Evolutionary conservation across 2,329 filamentous ascomycete genomes (phyloP), one percentile per base, ranked within the genome.

Genomic region (Claviceps digitariae): DNA sequence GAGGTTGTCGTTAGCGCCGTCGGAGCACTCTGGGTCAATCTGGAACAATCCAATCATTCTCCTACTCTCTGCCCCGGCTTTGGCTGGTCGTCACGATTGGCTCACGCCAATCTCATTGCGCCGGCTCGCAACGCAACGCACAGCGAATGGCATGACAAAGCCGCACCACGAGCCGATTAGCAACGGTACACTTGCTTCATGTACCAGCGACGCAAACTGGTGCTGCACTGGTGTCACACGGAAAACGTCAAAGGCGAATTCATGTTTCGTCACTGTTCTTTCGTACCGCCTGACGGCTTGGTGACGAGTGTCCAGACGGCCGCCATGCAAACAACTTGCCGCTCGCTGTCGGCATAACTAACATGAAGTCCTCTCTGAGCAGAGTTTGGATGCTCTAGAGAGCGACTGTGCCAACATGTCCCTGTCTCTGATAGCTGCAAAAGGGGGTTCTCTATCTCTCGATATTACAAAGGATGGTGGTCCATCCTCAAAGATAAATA

Each of bases 401-500:
- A 38, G 31, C 31, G 23, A 27, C 36, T 50, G 48, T 13, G 48
- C 36, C n/a, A 29, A 31, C 17, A 2, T 20, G 3, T 31, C 25
- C 25, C 25, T 13, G 20, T 34, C 51, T 20, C n/a, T 21, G 17
- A 29, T 51, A 36, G 27, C 36, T 20, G 23, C 25, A 52, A 41
- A 20, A 29, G 36, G 17, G 20, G 15, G 2, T 4, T 25, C 12
- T 41, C 51, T 48, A 56, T 68, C 65, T 72, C 68, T 72, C 69
- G 69, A 68, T 66, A 64, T 64, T 59, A 60, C 61, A 67, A 64
- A 71, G 65, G 64, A 65, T 69, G 65, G 67, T 73, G 67, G 64
- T 70, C 67, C 66, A 70, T 65, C 66, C 64, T 70, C 65, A 67
- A 72, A 73, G 72, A 71, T 68, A 67, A 70, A 69, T 66, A 68